phyloP scores from a whole-genome alignment of 371 early-diverging fungal species.

The Syncephalastrum monosporum region DNA sequence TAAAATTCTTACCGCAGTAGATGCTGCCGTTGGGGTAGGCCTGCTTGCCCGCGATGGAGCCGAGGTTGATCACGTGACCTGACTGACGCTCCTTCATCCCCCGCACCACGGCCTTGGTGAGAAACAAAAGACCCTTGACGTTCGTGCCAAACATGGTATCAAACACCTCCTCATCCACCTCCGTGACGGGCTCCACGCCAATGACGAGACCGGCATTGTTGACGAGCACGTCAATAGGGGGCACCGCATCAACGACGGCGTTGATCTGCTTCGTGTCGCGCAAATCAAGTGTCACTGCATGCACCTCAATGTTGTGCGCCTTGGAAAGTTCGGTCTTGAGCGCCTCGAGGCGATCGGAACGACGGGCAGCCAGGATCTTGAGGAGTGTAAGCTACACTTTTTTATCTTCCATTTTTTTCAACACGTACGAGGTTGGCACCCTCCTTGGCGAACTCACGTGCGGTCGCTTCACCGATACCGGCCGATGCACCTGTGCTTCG shows the following conservation, averaged over 20 bases:
- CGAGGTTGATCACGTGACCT: constrained; percentile 90
- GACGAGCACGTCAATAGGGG: constrained; percentile 78
- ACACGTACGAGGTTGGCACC: constrained; percentile 70
- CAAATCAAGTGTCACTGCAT: constrained; percentile 75
- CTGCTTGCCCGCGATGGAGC: constrained; percentile 79
- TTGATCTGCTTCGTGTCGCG: constrained; percentile 59
- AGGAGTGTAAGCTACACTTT: not conserved
- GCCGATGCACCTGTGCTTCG: constrained; percentile 89
- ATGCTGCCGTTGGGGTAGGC: constrained; percentile 78
- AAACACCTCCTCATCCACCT: constrained; percentile 60
- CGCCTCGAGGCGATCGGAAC: constrained; percentile 64
- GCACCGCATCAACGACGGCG: constrained; percentile 53
- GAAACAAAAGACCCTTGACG: constrained; percentile 80
- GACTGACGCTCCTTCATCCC: constrained; percentile 72
- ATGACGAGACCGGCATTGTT: constrained; percentile 76
- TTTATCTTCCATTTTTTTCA: constrained; percentile 6
- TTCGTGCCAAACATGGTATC: constrained; percentile 91
- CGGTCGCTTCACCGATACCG: constrained; percentile 88
- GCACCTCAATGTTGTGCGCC: constrained; percentile 53
- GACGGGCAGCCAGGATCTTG: constrained; percentile 79
- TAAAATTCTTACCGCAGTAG: constrained; percentile 63
- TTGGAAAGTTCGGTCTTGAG: constrained; percentile 55
- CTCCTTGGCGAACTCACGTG: constrained; percentile 81
- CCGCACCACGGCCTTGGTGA: constrained; percentile 84
- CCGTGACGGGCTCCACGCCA: constrained; percentile 76